Base-by-base conservation (phyloP, 2,329 filamentous ascomycete genomes). In the Chaetomiaceae sp. region DNA sequence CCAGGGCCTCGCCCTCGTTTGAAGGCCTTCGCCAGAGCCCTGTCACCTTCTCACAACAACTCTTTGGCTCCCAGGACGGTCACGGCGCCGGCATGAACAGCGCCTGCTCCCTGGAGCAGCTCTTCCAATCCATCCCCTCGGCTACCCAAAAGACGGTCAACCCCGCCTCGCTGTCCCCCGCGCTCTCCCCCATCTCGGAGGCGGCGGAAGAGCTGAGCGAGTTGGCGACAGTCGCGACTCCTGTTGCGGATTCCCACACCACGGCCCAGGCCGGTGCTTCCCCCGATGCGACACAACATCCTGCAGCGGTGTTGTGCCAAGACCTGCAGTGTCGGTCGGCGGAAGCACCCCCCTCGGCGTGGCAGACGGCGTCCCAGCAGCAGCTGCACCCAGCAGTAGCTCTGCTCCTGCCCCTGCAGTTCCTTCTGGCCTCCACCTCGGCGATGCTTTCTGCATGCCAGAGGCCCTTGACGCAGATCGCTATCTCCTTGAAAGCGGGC, bases 251-350 rank as follows among this genome's bases (percentile, higher is more conserved):
- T 48, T 55, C 61, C 40, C 38, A 65, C 53, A 44, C 65, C 55
- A 48, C 63, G 30, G 38, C 60, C 52, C 44, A 62, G 43, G 61
- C 58, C 58, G 62, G 64, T 61, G 64, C 71, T 74, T 80, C 85
- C 74, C 79, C 87, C 83, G 89, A 95, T 81, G 75, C 82, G 93
- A 93, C 91, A 96, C 93, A 96, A 96, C 91, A 95, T 96, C 91
- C 93, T 97, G 93, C 93, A 80, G 93, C 81, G 91, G 86, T 96
- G 92, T 96, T 97, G 93, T 97, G 86, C 70, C 55, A 54, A 50
- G 93, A 96, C 93, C 93, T 95, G 93, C 93, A 87, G 93, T 99
- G 93, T 97, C 93, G 83, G 85, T 92, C 87, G 86, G 81, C 75
- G 77, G 79, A 79, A 72, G 75, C 73, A 70, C 70, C 73, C 64